Evolutionary conservation across 192 early-diverging fungal species (phyloP).

Genomic region (Backusella macrospora): DNA sequence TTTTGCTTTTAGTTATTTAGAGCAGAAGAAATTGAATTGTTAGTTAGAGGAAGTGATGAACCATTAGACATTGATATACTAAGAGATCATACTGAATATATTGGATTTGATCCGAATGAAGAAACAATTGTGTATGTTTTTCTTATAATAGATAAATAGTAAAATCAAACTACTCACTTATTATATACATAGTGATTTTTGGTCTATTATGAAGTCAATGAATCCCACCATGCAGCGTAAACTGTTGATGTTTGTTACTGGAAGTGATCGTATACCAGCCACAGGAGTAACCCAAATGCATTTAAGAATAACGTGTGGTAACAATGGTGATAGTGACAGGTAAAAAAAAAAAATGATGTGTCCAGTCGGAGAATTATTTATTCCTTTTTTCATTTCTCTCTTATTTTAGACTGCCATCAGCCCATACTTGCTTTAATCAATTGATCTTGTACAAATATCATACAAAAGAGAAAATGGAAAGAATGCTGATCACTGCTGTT

Average conservation of each 20-base stretch:
- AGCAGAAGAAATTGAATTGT: constrained; percentile 90
- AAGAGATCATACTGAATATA: constrained; percentile 54
- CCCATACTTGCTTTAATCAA: constrained; percentile 96
- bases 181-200: constrained; percentile 60
- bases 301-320: constrained; percentile 74
- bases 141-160: background rate
- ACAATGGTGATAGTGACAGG: constrained; percentile 47
- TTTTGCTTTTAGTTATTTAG: constrained; percentile 62
- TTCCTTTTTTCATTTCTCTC: background rate
- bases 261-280: constrained; percentile 89
- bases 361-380: background rate
- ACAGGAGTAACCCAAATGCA: constrained; percentile 69
- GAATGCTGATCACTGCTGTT: constrained; percentile 74
- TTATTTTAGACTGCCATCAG: constrained; percentile 77
- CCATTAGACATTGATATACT: constrained; percentile 62
- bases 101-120: constrained; percentile 63
- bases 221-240: constrained; percentile 64
- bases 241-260: constrained; percentile 88
- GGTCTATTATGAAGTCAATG: constrained; percentile 78
- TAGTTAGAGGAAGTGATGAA: constrained; percentile 83
- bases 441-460: constrained; percentile 82
- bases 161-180: background rate
- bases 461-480: constrained; percentile 63
- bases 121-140: constrained; percentile 52
- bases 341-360: background rate